These are phyloP conservation scores for Colletotrichum brevisporum DNA, from an alignment of 2,329 filamentous ascomycete species.

Conservation along the genomic window DNA sequence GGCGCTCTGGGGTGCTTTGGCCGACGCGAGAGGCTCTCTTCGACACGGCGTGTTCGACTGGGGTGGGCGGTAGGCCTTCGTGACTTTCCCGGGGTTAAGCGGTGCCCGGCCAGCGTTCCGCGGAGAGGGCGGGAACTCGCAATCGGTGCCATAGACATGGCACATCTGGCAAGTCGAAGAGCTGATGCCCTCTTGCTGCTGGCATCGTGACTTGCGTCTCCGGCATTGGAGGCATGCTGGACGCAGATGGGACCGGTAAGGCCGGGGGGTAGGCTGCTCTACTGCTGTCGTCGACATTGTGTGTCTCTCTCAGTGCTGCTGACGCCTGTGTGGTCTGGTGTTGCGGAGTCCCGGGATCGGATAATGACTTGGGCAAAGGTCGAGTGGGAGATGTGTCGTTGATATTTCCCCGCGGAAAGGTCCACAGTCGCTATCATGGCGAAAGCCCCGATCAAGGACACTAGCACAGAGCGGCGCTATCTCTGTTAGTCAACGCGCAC, in stretches of 20 bases:
- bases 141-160: slow-evolving; percentile 69
- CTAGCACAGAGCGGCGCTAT: slow-evolving; percentile 19
- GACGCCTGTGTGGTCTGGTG: slow-evolving; percentile 7
- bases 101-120: slow-evolving; percentile 32
- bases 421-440: slow-evolving; percentile 30
- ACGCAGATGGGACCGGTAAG: slow-evolving; percentile 73
- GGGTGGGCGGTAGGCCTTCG: slow-evolving; percentile 29
- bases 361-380: slow-evolving; percentile 32
- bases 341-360: slow-evolving; percentile 35
- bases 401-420: slow-evolving; percentile 41
- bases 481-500: slow-evolving; percentile 36
- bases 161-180: slow-evolving; percentile 70
- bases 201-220: slow-evolving; percentile 73
- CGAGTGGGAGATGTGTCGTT: slow-evolving; percentile 27
- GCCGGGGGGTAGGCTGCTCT: slow-evolving; percentile 52
- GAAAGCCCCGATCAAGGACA: slow-evolving; percentile 16
- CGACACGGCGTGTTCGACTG: slow-evolving; percentile 28
- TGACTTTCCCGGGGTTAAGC: slow-evolving; percentile 39
- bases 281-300: slow-evolving; percentile 25
- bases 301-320: neutral
- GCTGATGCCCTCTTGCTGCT: slow-evolving; percentile 63
- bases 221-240: slow-evolving; percentile 73
- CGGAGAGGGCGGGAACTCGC: slow-evolving; percentile 60
- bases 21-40: slow-evolving; percentile 27
- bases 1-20: slow-evolving; percentile 16